Evolutionary conservation across 2,329 filamentous ascomycete species (phyloP).

Genomic region (Apiospora aurea): DNA sequence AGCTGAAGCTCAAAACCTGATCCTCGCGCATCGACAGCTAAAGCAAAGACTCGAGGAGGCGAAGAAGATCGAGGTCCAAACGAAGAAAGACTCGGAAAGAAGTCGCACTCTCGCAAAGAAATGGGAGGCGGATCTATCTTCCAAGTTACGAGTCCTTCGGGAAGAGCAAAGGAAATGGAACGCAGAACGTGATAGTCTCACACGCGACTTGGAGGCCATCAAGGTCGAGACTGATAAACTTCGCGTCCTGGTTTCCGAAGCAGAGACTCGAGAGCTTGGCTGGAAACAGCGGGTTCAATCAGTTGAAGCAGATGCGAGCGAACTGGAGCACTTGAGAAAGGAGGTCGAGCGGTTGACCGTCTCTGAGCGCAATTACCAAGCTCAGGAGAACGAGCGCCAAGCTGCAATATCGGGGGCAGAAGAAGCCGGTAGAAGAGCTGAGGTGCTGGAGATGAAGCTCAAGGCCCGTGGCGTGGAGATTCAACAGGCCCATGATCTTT

Average conservation of each 20-base stretch:
- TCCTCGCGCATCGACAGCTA: slow-evolving; percentile 77
- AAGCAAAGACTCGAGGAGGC: slow-evolving; percentile 77
- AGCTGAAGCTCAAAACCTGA: slow-evolving; percentile 81
- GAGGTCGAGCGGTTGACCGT: slow-evolving; percentile 68
- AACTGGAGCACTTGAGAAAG: slow-evolving; percentile 64
- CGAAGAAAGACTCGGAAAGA: slow-evolving; percentile 75
- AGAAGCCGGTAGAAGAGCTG: slow-evolving; percentile 64
- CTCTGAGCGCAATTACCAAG: slow-evolving; percentile 68
- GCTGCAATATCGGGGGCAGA: slow-evolving; percentile 64
- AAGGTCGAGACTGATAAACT: slow-evolving; percentile 70
- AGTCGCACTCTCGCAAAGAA: slow-evolving; percentile 78
- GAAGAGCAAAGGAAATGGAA: slow-evolving; percentile 75
- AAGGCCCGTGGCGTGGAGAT: slow-evolving; percentile 57
- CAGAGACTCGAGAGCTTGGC: slow-evolving; percentile 72
- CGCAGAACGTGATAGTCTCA: slow-evolving; percentile 62
- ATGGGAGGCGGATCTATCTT: slow-evolving; percentile 75
- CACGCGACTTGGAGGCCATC: slow-evolving; percentile 63
- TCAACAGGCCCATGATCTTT: slow-evolving; percentile 50
- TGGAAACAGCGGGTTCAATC: slow-evolving; percentile 70
- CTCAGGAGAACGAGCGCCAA: slow-evolving; percentile 67
- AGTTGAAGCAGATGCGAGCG: slow-evolving; percentile 65
- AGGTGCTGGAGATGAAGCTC: slow-evolving; percentile 66
- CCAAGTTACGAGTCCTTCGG: slow-evolving; percentile 69
- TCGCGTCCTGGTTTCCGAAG: slow-evolving; percentile 69
- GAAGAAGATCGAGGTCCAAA: slow-evolving; percentile 72